Conservation (phyloP, 345 rosid species). For the Syzygium jambos region DNA sequence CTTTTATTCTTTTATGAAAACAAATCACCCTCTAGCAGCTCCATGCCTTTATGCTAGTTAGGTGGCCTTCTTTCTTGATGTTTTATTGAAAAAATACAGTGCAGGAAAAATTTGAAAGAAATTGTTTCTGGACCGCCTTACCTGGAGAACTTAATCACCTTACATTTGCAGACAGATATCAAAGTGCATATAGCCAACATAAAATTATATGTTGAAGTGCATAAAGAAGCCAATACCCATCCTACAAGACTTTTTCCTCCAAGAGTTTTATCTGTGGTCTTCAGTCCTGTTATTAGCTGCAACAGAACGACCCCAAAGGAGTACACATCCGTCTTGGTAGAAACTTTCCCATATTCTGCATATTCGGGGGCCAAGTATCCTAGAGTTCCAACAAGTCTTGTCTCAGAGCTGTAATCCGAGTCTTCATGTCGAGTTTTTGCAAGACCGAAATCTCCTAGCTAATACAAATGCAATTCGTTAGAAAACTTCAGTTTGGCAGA, state of each 20-base stretch:
- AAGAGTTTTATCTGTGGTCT: constrained; percentile 47
- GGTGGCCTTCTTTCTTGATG: neutral
- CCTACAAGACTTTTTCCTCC: constrained; percentile 62
- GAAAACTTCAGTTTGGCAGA: neutral
- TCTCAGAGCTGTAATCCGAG: constrained; percentile 41
- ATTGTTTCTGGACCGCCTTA: neutral
- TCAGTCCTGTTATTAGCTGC: constrained; percentile 55
- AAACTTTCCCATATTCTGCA: constrained; percentile 54
- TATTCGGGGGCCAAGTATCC: constrained; percentile 67
- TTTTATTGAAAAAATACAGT: neutral
- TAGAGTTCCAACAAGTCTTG: constrained; percentile 44
- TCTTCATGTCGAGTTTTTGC: constrained; percentile 38
- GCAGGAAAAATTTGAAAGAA: neutral
- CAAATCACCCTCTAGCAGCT: neutral
- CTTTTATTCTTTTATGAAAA: neutral
- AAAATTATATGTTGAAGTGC: neutral
- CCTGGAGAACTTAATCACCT: neutral
- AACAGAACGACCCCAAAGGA: constrained; percentile 57
- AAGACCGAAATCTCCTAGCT: constrained; percentile 70
- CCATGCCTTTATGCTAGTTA: neutral
- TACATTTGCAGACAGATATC: neutral
- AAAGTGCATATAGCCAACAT: neutral
- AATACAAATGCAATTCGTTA: neutral
- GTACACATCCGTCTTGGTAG: constrained; percentile 61
- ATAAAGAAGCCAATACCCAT: constrained; percentile 32